Conservation (phyloP, 345 rosid species). For the Barbarea vulgaris region DNA sequence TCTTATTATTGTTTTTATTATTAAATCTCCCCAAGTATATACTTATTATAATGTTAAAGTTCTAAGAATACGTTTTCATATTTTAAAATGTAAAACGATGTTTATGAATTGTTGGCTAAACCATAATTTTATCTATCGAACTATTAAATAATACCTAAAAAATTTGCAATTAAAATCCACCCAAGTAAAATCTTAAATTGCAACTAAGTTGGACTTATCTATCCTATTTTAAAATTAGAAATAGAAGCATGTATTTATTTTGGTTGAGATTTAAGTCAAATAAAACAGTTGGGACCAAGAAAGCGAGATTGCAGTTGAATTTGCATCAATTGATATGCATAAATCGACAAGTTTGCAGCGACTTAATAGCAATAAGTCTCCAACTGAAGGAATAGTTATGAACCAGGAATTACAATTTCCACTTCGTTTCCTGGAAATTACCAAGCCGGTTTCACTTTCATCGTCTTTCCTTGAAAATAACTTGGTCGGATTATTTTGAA, state of each 20-base stretch:
- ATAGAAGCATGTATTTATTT: not conserved
- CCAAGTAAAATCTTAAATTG: not conserved
- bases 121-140: not conserved
- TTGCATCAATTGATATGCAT: conserved; percentile 8
- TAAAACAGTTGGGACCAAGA: conserved; percentile 12
- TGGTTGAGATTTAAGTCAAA: not conserved
- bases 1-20: not conserved
- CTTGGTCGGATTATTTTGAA: not conserved
- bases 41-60: not conserved
- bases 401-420: not conserved
- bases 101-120: not conserved
- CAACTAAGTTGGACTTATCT: not conserved
- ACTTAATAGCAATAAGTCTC: conserved; percentile 2
- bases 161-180: not conserved
- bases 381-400: conserved; percentile 6
- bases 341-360: conserved; percentile 5
- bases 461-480: not conserved
- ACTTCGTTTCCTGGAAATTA: not conserved
- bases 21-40: not conserved
- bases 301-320: conserved; percentile 20
- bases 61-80: not conserved
- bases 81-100: not conserved
- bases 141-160: not conserved
- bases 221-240: not conserved
- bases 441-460: not conserved